Evolutionary conservation across 148 eudicot genomes (phyloP), one percentile per base, ranked within the genome.

Genomic region (Persicaria maculosa): DNA sequence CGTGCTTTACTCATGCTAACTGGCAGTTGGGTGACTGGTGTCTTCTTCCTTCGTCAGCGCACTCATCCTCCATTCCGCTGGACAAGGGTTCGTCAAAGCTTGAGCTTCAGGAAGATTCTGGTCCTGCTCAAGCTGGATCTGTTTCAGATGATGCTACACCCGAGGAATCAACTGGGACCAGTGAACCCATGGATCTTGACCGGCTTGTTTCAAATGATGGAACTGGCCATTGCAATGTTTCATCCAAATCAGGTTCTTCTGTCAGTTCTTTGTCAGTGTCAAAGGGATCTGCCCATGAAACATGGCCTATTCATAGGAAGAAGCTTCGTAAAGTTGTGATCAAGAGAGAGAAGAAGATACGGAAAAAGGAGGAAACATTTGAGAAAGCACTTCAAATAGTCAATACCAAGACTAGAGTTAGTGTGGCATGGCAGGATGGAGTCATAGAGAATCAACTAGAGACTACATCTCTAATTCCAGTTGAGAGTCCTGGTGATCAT

Each of bases 11-110:
- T 45, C 92, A 96, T 84, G 92, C 97, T 74, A 89, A 80, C 77
- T 96, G 99, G 99, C 97, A 96, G 81, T 79, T 96, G 72, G 97
- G 97, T 79, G 99, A 92, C 76, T 96, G 99, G 97, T 92, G 97
- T 75, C 86, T 89, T 61, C 85, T 85, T 76, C 97, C 97, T 16
- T 80, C 92, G 74, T 50, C 78, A 68, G 11, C 61, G 50, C 20
- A 52, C 45, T 81, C 86, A 58, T 80, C 88, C 45, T 77, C 79
- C 14, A 25, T 76, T 77, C 67, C 81, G 43, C 64, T 83, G 80
- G 88, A 83, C 76, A 90, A 87, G 73, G 85, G 80, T 74, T 77
- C 79, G 59, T 84, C 87, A 72, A 80, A 86, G 76, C 72, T 76
- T 67, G 84, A 71, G 68, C 83, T 86, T 81, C 73, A 79, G 67